phyloP scores from a whole-genome alignment of 305 asterid genomes.

The Solanum hybrid region DNA sequence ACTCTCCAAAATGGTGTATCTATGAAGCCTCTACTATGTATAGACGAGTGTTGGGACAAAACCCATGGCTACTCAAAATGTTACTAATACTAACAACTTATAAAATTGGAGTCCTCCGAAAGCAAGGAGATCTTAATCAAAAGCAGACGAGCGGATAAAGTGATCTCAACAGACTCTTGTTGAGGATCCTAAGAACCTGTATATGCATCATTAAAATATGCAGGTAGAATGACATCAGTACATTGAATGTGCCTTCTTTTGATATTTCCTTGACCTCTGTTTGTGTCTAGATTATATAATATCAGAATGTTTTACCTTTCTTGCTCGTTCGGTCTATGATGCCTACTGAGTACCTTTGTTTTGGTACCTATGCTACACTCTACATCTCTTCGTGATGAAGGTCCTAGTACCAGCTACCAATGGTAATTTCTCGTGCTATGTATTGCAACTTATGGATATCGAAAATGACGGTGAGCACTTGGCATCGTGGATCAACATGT shows the following conservation, averaged over 20 bases:
- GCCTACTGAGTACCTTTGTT: neutral
- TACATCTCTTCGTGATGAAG: neutral
- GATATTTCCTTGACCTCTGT: neutral
- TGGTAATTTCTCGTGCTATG: neutral
- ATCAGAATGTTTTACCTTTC: neutral
- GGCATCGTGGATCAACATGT: neutral
- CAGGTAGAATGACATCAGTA: too few species aligned
- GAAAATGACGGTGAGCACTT: neutral
- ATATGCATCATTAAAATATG: too few species aligned
- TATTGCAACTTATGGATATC: neutral
- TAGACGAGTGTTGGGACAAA: too few species aligned
- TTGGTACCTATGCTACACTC: neutral
- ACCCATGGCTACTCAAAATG: too few species aligned
- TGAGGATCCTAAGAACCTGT: too few species aligned
- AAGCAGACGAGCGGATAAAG: too few species aligned
- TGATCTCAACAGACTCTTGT: too few species aligned
- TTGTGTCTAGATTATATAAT: neutral
- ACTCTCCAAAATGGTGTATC: too few species aligned
- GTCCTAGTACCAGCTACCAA: neutral
- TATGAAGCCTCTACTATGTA: too few species aligned
- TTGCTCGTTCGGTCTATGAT: neutral
- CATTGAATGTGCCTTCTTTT: neutral
- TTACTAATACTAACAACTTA: too few species aligned
- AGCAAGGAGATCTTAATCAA: too few species aligned
- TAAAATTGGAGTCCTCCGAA: too few species aligned